A percentile compares a stretch with the other conserved stretches of the same genome.
phyloP scores from a whole-genome alignment of 1,139 yeast species.

The Pichia sp. region DNA sequence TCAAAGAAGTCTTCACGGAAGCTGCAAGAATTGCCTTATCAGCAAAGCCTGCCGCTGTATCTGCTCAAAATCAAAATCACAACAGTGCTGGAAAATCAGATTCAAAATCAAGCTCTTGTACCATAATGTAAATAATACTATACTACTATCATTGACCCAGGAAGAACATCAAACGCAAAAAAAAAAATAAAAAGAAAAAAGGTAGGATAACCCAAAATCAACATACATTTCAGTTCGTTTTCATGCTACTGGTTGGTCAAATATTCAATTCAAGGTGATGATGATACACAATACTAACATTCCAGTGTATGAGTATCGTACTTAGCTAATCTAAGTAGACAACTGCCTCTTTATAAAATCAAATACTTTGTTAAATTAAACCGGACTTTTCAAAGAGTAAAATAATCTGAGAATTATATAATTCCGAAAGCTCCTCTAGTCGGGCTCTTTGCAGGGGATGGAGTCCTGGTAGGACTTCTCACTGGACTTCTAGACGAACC shows the following conservation, averaged over 20 bases:
- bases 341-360: no score
- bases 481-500: slow-evolving; percentile 11
- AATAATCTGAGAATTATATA: not conserved
- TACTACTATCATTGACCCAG: no score
- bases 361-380: no score
- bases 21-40: slow-evolving; percentile 95
- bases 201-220: no score
- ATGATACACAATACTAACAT: no score
- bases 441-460: slow-evolving; percentile 3
- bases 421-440: not conserved
- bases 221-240: no score
- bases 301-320: no score
- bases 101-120: slow-evolving; percentile 12
- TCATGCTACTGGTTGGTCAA: no score
- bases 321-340: no score
- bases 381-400: no score
- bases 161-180: not conserved
- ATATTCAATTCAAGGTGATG: no score
- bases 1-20: slow-evolving; percentile 93
- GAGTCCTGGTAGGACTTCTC: slow-evolving; percentile 5
- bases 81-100: slow-evolving; percentile 1
- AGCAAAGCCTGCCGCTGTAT: slow-evolving; percentile 64
- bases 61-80: slow-evolving; percentile 11
- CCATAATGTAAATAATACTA: slow-evolving; percentile 22
- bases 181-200: not conserved